A percentile compares a stretch with the other conserved stretches of the same genome.
Evolutionary conservation across 2,329 filamentous ascomycete genomes (phyloP).

Genomic region (Plectosphaerella plurivora): DNA sequence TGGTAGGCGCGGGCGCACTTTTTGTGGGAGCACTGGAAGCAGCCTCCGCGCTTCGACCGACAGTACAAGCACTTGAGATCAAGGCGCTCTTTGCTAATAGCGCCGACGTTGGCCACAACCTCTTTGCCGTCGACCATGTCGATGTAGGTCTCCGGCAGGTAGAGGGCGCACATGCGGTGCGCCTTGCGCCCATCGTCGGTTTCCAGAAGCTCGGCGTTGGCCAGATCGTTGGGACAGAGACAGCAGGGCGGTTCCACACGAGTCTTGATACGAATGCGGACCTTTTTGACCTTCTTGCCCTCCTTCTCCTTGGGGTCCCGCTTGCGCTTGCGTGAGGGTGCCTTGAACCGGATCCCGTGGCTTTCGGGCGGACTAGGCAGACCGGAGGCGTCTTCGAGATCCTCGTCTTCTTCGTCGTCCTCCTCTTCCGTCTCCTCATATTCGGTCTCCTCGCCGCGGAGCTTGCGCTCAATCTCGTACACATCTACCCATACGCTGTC

Average conservation of each 20-base stretch:
- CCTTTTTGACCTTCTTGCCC: conserved; percentile 68
- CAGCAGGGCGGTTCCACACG: conserved; percentile 77
- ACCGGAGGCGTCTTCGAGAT: conserved; percentile 58
- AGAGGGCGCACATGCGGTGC: conserved; percentile 83
- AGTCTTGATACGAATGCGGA: conserved; percentile 67
- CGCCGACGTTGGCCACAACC: conserved; percentile 70
- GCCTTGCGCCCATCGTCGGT: conserved; percentile 86
- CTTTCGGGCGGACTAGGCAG: conserved; percentile 68
- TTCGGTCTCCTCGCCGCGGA: conserved; percentile 83
- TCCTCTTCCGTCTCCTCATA: conserved; percentile 74
- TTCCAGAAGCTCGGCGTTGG: conserved; percentile 73
- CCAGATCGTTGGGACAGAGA: conserved; percentile 86
- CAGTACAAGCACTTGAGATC: conserved; percentile 95
- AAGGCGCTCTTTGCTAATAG: conserved; percentile 79
- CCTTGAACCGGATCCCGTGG: conserved; percentile 27
- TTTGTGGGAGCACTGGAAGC: conserved; percentile 93
- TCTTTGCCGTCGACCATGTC: conserved; percentile 67
- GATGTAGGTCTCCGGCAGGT: conserved; percentile 89
- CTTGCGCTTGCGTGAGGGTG: conserved; percentile 59
- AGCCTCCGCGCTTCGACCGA: conserved; percentile 89
- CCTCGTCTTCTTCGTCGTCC: conserved; percentile 60
- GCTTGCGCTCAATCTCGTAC: conserved; percentile 88
- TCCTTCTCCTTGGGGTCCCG: conserved; percentile 35
- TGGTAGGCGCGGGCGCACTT: conserved; percentile 94
- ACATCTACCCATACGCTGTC: conserved; percentile 99